Conservation (phyloP, 257 asterid species). For the Nicotiana sylvestris region DNA sequence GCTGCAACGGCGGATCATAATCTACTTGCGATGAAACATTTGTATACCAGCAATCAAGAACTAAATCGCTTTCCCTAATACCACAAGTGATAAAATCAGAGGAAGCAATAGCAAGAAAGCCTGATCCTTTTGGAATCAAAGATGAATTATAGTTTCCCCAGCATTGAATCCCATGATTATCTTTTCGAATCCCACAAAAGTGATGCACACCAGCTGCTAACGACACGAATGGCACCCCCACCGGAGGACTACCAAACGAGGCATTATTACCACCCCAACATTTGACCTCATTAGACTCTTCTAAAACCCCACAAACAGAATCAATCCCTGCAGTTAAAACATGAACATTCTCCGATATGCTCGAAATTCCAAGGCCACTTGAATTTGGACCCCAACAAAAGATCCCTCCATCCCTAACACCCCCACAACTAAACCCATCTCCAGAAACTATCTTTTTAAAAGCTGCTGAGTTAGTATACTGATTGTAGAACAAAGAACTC, state of each 20-base stretch:
- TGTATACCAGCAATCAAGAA: conserved; percentile 83
- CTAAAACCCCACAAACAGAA: conserved; percentile 63
- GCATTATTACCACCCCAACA: conserved; percentile 63
- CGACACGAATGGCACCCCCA: conserved; percentile 52
- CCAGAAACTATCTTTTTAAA: conserved; percentile 69
- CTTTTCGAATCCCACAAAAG: conserved; percentile 86
- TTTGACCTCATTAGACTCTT: conserved; percentile 50
- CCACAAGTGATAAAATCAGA: conserved; percentile 73
- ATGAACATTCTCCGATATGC: conserved; percentile 28
- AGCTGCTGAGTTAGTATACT: conserved; percentile 28
- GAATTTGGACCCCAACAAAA: conserved; percentile 82
- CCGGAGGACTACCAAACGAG: conserved; percentile 37
- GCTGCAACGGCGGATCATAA: conserved; percentile 87
- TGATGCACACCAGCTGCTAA: conserved; percentile 67
- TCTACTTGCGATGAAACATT: conserved; percentile 30
- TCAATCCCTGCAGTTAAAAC: conserved; percentile 52
- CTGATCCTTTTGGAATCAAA: conserved; percentile 65
- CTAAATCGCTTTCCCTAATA: conserved; percentile 77
- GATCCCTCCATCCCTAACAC: conserved; percentile 49
- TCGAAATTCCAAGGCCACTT: conserved; percentile 32
- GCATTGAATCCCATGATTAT: conserved; percentile 70
- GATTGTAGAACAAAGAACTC: conserved; percentile 46
- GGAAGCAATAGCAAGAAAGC: conserved; percentile 79
- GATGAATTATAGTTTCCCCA: conserved; percentile 84
- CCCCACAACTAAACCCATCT: conserved; percentile 79